Evolutionary conservation across 345 rosid genomes (phyloP), one percentile per base, ranked within the genome.

Genomic region (Moricandia arvensis): DNA sequence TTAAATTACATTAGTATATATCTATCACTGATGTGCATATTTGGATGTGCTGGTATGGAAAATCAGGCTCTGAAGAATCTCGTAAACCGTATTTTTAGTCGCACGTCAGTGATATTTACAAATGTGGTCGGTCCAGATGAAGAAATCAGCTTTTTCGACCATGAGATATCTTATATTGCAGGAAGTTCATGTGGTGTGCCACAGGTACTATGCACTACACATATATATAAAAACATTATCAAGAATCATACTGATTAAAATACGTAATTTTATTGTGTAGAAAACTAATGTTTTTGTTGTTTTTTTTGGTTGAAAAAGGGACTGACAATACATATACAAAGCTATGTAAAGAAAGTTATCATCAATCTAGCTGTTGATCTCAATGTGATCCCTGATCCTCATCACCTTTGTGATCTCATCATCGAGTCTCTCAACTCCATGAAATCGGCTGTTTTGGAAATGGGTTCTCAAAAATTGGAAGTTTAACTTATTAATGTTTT

Each of bases 321-420:
- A 35, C 17, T 89, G 75, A 86, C 85, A 1, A 26, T 87, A 11
- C 83, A 85, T 70, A 86, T 76, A 59, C 96, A 87, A 63, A 91
- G 97, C 72, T 88, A 91, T 63, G 79, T 63, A 16, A 71, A 87
- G 18, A 89, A 83, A 76, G 82, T 87, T 85, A 85, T 78, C 8
- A 69, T 91, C 57, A 82, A 76, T 75, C 8, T 89, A 9, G 85
- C 86, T 1, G 91, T 80, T 54, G 95, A 91, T 65, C 86, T 84
- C 9, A 81, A 80, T 6, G 86, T 82, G 37, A 81, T 91, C 89
- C 95, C 59, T 21, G 59, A 54, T 53, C 59, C 30, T 72, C 85
- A 86, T 30, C 82, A 53, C 18, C 87, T 91, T 7, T 84, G 87
- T 5, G 83, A 82, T 0, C 85, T 84, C 80, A 38, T 89, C 1